phyloP scores from a whole-genome alignment of 192 early-diverging fungal species.

The Dispira parvispora region DNA sequence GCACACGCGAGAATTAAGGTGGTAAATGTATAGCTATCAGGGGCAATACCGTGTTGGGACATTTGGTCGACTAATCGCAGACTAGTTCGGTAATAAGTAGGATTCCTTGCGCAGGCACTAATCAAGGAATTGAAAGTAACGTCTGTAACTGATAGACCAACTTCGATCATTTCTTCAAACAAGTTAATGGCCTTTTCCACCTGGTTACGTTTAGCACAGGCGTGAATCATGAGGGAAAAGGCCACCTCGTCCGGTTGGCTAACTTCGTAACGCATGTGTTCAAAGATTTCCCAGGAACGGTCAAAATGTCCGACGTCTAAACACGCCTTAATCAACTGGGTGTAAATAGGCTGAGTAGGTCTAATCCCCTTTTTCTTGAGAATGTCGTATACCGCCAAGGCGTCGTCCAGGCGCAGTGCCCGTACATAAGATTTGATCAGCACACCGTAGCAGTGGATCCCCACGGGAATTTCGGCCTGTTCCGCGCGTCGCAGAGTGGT shows the following conservation, averaged over 20 bases:
- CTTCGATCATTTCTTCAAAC: conserved; percentile 71
- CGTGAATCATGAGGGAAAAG: conserved; percentile 83
- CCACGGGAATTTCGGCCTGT: conserved; percentile 31
- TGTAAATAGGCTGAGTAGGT: conserved; percentile 49
- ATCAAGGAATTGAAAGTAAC: conserved; percentile 82
- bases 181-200: conserved; percentile 85
- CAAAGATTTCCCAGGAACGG: conserved; percentile 82
- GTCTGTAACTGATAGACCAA: conserved; percentile 52
- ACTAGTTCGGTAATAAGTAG: conserved; percentile 72
- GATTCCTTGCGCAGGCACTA: conserved; percentile 57
- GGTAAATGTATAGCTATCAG: conserved; percentile 66
- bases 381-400: conserved; percentile 57
- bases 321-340: conserved; percentile 70
- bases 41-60: conserved; percentile 63
- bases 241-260: conserved; percentile 59
- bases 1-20: conserved; percentile 63
- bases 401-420: conserved; percentile 38
- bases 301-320: conserved; percentile 44
- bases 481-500: conserved; percentile 46
- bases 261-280: conserved; percentile 64
- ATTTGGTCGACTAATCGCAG: conserved; percentile 71
- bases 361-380: conserved; percentile 45
- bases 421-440: conserved; percentile 54
- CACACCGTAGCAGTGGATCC: conserved; percentile 46
- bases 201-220: conserved; percentile 66